A percentile compares a stretch with the other conserved stretches of the same genome.
phyloP scores from a whole-genome alignment of 768 basidiomycete species.

The Boletus reticulatus region DNA sequence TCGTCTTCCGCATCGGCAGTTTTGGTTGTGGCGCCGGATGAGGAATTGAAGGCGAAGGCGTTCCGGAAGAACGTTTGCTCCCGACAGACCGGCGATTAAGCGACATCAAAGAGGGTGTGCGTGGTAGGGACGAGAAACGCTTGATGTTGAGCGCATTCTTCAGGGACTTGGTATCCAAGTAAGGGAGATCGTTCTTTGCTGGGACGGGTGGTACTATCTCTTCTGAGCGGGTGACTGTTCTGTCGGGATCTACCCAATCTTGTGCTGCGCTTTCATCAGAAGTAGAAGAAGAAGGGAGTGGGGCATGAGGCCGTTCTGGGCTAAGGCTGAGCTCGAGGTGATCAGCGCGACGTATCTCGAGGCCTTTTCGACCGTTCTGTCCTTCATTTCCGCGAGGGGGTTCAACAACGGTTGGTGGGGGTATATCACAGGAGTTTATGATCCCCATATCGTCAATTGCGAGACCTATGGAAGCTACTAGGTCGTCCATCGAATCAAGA shows the following conservation, averaged over 20 bases:
- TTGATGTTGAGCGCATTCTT: constrained; percentile 35
- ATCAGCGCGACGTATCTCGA: constrained; percentile 33
- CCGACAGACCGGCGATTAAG: constrained; percentile 21
- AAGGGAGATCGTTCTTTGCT: constrained; percentile 23
- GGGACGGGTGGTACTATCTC: constrained; percentile 31
- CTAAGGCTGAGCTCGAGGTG: constrained; percentile 7
- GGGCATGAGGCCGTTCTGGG: constrained; percentile 13
- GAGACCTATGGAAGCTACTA: constrained; percentile 36
- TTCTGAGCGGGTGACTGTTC: constrained; percentile 12
- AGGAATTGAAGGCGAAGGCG: constrained; percentile 33
- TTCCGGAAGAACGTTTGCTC: constrained; percentile 25
- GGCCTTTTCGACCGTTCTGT: constrained; percentile 19
- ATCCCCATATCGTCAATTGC: constrained; percentile 41
- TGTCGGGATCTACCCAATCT: constrained; percentile 18
- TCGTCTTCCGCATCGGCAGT: constrained; percentile 31
- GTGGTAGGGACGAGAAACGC: constrained; percentile 57
- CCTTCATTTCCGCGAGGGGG: constrained; percentile 37
- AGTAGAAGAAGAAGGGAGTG: constrained; percentile 13
- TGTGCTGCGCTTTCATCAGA: constrained; percentile 20
- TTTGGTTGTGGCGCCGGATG: constrained; percentile 25
- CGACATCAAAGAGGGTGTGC: constrained; percentile 62
- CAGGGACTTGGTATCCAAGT: constrained; percentile 21
- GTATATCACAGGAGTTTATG: constrained; percentile 29
- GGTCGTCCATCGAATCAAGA: constrained; percentile 36
- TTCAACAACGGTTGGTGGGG: constrained; percentile 41